These are phyloP conservation scores for Curvularia spicifera DNA, from an alignment of 2,329 filamentous ascomycete species.

Conservation along the genomic window DNA sequence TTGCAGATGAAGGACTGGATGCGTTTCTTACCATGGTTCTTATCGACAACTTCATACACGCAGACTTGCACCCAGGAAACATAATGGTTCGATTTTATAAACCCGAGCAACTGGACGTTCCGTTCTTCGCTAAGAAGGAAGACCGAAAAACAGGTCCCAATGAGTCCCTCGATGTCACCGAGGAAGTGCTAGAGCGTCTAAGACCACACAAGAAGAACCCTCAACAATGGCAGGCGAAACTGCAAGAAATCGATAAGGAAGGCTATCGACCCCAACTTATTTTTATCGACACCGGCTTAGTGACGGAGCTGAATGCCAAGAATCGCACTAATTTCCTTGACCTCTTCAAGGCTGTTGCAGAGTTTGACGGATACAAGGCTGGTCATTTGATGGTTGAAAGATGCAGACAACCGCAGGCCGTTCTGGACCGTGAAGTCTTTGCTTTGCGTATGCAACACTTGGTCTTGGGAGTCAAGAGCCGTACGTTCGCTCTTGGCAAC, in stretches of 20 bases:
- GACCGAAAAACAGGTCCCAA: conserved; percentile 47
- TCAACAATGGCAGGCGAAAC: conserved; percentile 73
- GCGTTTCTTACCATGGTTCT: conserved; percentile 96
- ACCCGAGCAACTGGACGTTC: conserved; percentile 72
- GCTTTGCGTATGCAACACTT: conserved; percentile 97
- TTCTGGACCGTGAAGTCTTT: conserved; percentile 88
- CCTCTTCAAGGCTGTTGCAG: conserved; percentile 92
- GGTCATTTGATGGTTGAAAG: conserved; percentile 96
- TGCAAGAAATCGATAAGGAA: conserved; percentile 79
- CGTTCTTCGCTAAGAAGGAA: conserved; percentile 54
- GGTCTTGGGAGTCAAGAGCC: conserved; percentile 86
- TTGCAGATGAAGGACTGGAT: conserved; percentile 92
- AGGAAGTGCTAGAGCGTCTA: conserved; percentile 81
- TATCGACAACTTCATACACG: conserved; percentile 97
- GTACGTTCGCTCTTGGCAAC: conserved; percentile 88
- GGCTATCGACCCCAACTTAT: conserved; percentile 93
- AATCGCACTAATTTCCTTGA: conserved; percentile 93
- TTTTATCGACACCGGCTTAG: conserved; percentile 95
- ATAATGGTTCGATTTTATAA: conserved; percentile 99
- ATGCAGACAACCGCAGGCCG: conserved; percentile 88
- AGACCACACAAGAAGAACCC: conserved; percentile 73
- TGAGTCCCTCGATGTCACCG: conserved; percentile 76
- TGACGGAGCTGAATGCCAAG: conserved; percentile 86
- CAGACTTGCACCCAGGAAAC: conserved; percentile 94
- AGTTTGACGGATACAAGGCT: conserved; percentile 95